Percentiles rank a stretch among this genome's conserved stretches.
Evolutionary conservation across 1,284 basidiomycete genomes (phyloP).

Genomic region (Ganoderma multipileum): DNA sequence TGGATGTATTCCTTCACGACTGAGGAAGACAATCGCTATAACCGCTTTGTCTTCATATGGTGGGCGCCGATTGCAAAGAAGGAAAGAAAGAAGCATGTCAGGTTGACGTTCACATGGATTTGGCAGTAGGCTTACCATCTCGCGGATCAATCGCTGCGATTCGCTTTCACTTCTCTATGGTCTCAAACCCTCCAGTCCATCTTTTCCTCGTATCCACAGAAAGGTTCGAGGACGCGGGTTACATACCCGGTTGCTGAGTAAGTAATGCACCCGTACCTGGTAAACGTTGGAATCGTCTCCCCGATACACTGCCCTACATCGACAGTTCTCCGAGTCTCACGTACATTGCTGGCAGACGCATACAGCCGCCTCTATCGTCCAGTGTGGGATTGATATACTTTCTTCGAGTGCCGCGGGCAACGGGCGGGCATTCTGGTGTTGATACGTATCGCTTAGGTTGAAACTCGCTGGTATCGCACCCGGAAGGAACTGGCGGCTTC

Average conservation of each 20-base stretch:
- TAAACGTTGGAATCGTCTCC: neutral
- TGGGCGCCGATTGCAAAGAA: neutral
- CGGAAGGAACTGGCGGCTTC: neutral
- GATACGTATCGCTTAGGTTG: neutral
- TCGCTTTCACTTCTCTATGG: too few species aligned
- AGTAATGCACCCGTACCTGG: neutral
- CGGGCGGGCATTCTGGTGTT: neutral
- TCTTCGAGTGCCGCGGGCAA: neutral
- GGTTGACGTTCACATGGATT: too few species aligned
- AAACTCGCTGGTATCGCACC: neutral
- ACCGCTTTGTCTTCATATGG: too few species aligned
- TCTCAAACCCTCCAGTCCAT: too few species aligned
- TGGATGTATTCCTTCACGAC: too few species aligned
- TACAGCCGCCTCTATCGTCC: neutral
- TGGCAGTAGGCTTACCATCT: too few species aligned
- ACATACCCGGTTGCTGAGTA: neutral
- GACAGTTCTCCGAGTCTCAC: too few species aligned
- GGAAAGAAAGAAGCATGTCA: neutral
- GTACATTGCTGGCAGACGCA: neutral
- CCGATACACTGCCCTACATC: too few species aligned
- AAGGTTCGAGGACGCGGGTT: too few species aligned
- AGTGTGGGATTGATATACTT: neutral
- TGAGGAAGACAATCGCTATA: too few species aligned
- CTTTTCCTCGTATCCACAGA: too few species aligned
- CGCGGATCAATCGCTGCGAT: too few species aligned